Evolutionary conservation across 805 yeast genomes (phyloP).

Genomic region (Candida multigemmis): DNA sequence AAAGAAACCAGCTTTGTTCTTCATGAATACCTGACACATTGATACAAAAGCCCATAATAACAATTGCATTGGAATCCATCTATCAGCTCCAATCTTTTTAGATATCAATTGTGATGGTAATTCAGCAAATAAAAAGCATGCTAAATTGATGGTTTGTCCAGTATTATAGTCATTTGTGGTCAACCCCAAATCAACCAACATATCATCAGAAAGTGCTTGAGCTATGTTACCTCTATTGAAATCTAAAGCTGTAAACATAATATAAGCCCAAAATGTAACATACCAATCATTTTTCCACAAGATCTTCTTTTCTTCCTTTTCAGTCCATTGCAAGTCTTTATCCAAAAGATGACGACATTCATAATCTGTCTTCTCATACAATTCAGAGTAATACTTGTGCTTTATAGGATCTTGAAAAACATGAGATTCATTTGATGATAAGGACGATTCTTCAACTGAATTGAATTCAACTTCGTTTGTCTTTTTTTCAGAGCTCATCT

Average conservation of each 20-base stretch:
- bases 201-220: slow-evolving; percentile 14
- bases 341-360: slow-evolving; percentile 26
- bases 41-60: slow-evolving; percentile 18
- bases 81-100: slow-evolving; percentile 52
- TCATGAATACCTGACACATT: slow-evolving; percentile 13
- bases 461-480: too few relatives aligned
- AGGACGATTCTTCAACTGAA: too few relatives aligned
- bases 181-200: slow-evolving; percentile 21
- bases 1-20: slow-evolving; percentile 27
- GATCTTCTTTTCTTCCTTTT: slow-evolving; percentile 18
- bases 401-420: slow-evolving; percentile 19
- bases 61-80: slow-evolving; percentile 42
- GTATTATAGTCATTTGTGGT: slow-evolving; percentile 30
- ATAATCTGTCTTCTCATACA: slow-evolving; percentile 21
- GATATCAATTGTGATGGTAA: slow-evolving; percentile 56
- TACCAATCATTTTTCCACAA: slow-evolving; percentile 10
- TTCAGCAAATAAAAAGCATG: slow-evolving; percentile 33
- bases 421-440: too few relatives aligned
- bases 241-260: slow-evolving; percentile 13
- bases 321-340: slow-evolving; percentile 23
- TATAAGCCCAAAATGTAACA: slow-evolving; percentile 13
- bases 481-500: too few relatives aligned
- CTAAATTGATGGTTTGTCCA: slow-evolving; percentile 31
- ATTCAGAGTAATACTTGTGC: slow-evolving; percentile 17
- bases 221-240: slow-evolving; percentile 13